These are phyloP conservation scores for Batkoa obscura DNA, from an alignment of 371 early-diverging fungal genomes.

Conservation along the genomic window DNA sequence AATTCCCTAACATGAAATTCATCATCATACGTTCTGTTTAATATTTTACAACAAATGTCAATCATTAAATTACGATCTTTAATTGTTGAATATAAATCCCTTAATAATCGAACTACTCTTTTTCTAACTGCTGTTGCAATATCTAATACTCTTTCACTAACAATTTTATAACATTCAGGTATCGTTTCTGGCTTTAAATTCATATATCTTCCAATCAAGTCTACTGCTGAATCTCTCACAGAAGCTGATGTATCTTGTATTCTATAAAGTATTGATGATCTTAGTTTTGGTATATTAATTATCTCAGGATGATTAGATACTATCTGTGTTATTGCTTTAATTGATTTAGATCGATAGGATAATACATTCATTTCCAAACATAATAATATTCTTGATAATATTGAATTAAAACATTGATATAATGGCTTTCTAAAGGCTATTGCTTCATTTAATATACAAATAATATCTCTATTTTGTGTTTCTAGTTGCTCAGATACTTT, in stretches of 20 bases:
- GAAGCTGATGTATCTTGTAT: slow-evolving; percentile 64
- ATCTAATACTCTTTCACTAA: slow-evolving; percentile 59
- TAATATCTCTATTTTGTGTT: slow-evolving; percentile 9
- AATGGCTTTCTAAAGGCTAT: slow-evolving; percentile 34
- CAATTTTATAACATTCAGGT: slow-evolving; percentile 43
- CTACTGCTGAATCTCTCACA: slow-evolving; percentile 81
- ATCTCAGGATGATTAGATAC: slow-evolving; percentile 39
- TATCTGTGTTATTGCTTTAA: slow-evolving; percentile 53
- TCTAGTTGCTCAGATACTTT: neutral
- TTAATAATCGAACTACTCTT: slow-evolving; percentile 54
- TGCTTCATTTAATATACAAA: slow-evolving; percentile 18
- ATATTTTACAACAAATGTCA: slow-evolving; percentile 53
- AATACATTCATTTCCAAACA: slow-evolving; percentile 45
- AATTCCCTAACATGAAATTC: slow-evolving; percentile 50
- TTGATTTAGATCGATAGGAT: slow-evolving; percentile 44
- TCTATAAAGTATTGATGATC: slow-evolving; percentile 43
- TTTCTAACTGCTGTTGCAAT: slow-evolving; percentile 71
- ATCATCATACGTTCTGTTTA: slow-evolving; percentile 56
- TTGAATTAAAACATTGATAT: slow-evolving; percentile 39
- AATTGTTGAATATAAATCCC: slow-evolving; percentile 45
- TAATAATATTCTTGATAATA: slow-evolving; percentile 36
- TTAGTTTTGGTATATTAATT: slow-evolving; percentile 31
- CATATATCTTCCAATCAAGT: slow-evolving; percentile 64
- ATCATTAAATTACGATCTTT: slow-evolving; percentile 24
- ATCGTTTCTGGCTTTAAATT: slow-evolving; percentile 34